phyloP scores from a whole-genome alignment of 192 early-diverging fungal species.

The Backusella australiensis region DNA sequence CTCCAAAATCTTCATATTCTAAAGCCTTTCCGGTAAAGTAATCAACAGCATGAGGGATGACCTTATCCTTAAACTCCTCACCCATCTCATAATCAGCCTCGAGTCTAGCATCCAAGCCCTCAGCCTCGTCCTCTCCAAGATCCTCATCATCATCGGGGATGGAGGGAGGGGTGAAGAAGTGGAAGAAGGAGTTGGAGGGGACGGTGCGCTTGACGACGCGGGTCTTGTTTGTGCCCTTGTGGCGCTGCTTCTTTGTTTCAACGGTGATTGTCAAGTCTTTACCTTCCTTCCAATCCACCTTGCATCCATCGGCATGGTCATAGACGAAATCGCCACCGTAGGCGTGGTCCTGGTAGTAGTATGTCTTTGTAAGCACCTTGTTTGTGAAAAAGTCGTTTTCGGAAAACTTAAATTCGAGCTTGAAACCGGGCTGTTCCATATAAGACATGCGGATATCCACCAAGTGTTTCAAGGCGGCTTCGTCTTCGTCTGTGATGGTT shows the following conservation, averaged over 20 bases:
- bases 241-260: slow-evolving; percentile 98
- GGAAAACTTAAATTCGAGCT: slow-evolving; percentile 89
- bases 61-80: slow-evolving; percentile 97
- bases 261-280: slow-evolving; percentile 91
- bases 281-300: slow-evolving; percentile 96
- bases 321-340: slow-evolving; percentile 87
- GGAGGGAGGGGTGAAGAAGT: slow-evolving; percentile 90
- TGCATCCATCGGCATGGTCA: slow-evolving; percentile 88
- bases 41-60: slow-evolving; percentile 94
- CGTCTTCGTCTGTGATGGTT: slow-evolving; percentile 90
- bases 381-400: slow-evolving; percentile 91
- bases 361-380: slow-evolving; percentile 86
- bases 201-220: slow-evolving; percentile 97
- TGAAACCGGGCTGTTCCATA: slow-evolving; percentile 90
- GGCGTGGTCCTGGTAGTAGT: slow-evolving; percentile 84
- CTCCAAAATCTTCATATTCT: slow-evolving; percentile 71
- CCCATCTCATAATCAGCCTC: slow-evolving; percentile 92
- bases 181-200: slow-evolving; percentile 96
- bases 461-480: slow-evolving; percentile 84
- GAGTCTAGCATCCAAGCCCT: slow-evolving; percentile 81
- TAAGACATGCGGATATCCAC: slow-evolving; percentile 86
- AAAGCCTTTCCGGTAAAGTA: slow-evolving; percentile 99
- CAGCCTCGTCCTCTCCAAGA: slow-evolving; percentile 69
- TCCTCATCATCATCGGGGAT: slow-evolving; percentile 73
- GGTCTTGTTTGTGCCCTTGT: slow-evolving; percentile 98